These are phyloP conservation scores for Yarrowia osloensis DNA, from an alignment of 805 yeast species.

Conservation along the genomic window DNA sequence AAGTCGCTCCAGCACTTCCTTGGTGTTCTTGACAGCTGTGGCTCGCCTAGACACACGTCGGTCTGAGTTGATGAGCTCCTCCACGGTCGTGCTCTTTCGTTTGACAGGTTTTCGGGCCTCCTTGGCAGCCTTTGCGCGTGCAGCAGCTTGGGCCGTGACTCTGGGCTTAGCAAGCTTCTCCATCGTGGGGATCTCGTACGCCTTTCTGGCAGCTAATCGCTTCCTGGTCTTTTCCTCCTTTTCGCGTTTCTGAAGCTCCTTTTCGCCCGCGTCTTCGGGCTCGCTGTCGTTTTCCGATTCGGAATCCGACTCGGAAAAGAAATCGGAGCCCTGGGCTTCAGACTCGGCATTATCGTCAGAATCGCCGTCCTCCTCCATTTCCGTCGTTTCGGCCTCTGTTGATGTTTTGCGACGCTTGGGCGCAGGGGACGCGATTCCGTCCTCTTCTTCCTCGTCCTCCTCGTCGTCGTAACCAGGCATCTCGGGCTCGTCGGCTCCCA, in stretches of 20 bases:
- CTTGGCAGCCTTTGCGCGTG: slow-evolving; percentile 15
- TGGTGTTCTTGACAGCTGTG: slow-evolving; percentile 73
- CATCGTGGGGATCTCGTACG: slow-evolving; percentile 43
- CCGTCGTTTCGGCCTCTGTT: slow-evolving; percentile 28
- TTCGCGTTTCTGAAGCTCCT: slow-evolving; percentile 53
- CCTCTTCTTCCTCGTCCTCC: slow-evolving; percentile 34
- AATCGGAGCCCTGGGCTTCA: slow-evolving; percentile 47
- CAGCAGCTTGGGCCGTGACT: slow-evolving; percentile 32
- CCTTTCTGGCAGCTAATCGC: slow-evolving; percentile 41
- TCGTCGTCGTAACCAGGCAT: slow-evolving; percentile 19
- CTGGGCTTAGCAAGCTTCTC: slow-evolving; percentile 40
- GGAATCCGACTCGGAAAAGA: slow-evolving; percentile 13
- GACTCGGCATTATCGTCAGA: slow-evolving; percentile 46
- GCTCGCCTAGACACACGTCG: slow-evolving; percentile 77
- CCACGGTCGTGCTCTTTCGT: slow-evolving; percentile 43
- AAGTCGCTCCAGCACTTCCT: slow-evolving; percentile 72
- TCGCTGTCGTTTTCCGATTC: slow-evolving; percentile 27
- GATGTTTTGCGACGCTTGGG: slow-evolving; percentile 17
- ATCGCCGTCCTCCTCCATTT: slow-evolving; percentile 45
- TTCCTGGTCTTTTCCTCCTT: slow-evolving; percentile 40
- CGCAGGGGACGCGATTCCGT: slow-evolving; percentile 11
- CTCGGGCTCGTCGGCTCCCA: slow-evolving; percentile 35
- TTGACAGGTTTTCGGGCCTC: slow-evolving; percentile 23
- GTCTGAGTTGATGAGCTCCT: slow-evolving; percentile 52
- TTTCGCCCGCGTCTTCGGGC: slow-evolving; percentile 61